Evolutionary conservation across 2,329 filamentous ascomycete genomes (phyloP).

Genomic region (Penicillium digitatum): DNA sequence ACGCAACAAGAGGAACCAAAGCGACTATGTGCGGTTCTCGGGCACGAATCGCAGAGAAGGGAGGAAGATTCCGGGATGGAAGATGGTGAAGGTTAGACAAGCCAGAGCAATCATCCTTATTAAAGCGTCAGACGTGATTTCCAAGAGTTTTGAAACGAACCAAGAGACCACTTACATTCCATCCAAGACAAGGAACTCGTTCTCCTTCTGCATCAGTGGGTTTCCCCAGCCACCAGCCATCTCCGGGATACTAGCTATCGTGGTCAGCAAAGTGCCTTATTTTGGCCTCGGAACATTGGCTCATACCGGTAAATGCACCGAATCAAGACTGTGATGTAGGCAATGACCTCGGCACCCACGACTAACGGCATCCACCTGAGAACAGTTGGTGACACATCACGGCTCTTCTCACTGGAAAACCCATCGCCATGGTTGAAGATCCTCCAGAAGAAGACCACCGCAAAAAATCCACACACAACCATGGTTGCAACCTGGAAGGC

Average conservation of each 20-base stretch:
- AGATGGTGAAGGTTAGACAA: constrained; percentile 39
- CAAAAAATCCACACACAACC: constrained; percentile 36
- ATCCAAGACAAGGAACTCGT: constrained; percentile 48
- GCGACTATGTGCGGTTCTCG: constrained; percentile 19
- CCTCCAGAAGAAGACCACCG: constrained; percentile 46
- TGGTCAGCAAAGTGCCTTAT: constrained; percentile 1
- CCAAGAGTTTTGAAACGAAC: not conserved
- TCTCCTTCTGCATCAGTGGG: constrained; percentile 46
- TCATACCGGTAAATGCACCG: constrained; percentile 45
- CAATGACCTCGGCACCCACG: constrained; percentile 30
- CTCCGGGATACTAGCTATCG: constrained; percentile 42
- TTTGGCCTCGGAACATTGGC: not conserved
- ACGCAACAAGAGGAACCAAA: not conserved
- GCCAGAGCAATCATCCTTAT: constrained; percentile 47
- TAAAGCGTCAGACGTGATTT: constrained; percentile 1
- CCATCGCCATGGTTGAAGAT: constrained; percentile 28
- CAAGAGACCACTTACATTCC: constrained; percentile 41
- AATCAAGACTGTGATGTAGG: constrained; percentile 41
- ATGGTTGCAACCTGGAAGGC: constrained; percentile 54
- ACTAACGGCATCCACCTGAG: constrained; percentile 25
- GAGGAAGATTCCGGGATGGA: constrained; percentile 47
- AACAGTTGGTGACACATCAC: constrained; percentile 18
- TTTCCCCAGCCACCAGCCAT: constrained; percentile 51
- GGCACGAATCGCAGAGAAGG: constrained; percentile 29
- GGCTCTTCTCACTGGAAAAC: constrained; percentile 26